Percentiles rank a stretch among this genome's conserved stretches.
Evolutionary conservation across 768 basidiomycete genomes (phyloP).

Genomic region (Collybia nuda): DNA sequence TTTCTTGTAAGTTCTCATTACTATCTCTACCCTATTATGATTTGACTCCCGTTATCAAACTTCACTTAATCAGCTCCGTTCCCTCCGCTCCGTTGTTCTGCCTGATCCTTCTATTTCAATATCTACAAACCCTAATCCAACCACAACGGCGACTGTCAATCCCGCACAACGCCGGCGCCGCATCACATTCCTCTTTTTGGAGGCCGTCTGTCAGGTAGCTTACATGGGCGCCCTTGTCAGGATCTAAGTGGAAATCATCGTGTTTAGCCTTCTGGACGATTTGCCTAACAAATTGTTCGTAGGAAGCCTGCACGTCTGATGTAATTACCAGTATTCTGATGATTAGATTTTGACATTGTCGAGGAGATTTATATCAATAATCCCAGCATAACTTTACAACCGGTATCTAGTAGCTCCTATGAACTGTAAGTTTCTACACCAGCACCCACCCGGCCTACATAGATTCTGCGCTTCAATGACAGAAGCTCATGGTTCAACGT

Average conservation of each 20-base stretch:
- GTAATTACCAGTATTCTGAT: too few relatives aligned
- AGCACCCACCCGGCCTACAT: too few relatives aligned
- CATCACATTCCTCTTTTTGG: conserved; percentile 86
- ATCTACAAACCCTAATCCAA: conserved; percentile 34
- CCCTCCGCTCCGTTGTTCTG: conserved; percentile 72
- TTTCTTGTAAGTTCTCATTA: conserved; percentile 67
- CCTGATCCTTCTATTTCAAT: conserved; percentile 59
- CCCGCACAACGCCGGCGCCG: conserved; percentile 80
- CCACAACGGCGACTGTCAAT: conserved; percentile 61
- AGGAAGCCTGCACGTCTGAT: too few relatives aligned
- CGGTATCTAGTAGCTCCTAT: too few relatives aligned
- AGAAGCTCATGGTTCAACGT: too few relatives aligned
- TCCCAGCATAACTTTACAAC: too few relatives aligned
- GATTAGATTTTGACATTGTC: too few relatives aligned
- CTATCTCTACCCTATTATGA: background rate
- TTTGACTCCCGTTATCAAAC: background rate
- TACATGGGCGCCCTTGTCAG: conserved; percentile 87
- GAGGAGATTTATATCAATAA: too few relatives aligned
- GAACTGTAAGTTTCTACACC: too few relatives aligned
- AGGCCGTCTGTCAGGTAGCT: conserved; percentile 77
- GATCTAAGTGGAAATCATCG: conserved; percentile 20
- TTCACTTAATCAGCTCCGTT: conserved; percentile 67
- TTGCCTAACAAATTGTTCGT: too few relatives aligned
- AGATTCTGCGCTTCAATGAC: too few relatives aligned
- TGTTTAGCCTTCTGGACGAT: background rate